phyloP scores from a whole-genome alignment of 805 yeast species.

The Yarrowia bubula region DNA sequence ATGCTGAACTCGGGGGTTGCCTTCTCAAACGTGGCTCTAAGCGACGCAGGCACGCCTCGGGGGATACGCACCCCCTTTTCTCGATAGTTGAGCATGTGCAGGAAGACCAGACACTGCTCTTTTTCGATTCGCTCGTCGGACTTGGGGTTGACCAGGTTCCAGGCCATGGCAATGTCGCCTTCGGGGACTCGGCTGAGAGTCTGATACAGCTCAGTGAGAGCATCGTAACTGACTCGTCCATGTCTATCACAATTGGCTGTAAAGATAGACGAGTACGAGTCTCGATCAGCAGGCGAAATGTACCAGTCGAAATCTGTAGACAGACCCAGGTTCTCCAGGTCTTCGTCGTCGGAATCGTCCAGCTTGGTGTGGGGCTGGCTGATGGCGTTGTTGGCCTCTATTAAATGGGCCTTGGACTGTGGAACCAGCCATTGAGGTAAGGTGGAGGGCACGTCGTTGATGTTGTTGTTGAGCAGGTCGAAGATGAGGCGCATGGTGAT shows the following conservation, averaged over 20 bases:
- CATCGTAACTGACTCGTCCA: constrained; percentile 76
- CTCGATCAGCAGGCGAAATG: constrained; percentile 82
- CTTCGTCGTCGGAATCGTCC: constrained; percentile 41
- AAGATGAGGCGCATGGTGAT: constrained; percentile 94
- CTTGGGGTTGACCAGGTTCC: constrained; percentile 94
- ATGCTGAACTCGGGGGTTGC: constrained; percentile 65
- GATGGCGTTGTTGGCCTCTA: constrained; percentile 75
- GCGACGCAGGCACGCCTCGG: constrained; percentile 86
- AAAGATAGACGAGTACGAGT: constrained; percentile 75
- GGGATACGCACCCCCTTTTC: constrained; percentile 84
- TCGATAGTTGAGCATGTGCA: constrained; percentile 89
- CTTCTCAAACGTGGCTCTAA: constrained; percentile 88
- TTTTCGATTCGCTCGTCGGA: constrained; percentile 83
- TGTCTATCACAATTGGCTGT: constrained; percentile 68
- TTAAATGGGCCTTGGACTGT: constrained; percentile 76
- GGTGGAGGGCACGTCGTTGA: constrained; percentile 58
- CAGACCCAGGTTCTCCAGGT: constrained; percentile 63
- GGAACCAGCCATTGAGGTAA: constrained; percentile 95
- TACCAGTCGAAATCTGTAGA: constrained; percentile 90
- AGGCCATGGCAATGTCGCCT: constrained; percentile 82
- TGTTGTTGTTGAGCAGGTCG: constrained; percentile 78
- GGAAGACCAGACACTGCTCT: constrained; percentile 84
- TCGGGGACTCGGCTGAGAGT: constrained; percentile 73
- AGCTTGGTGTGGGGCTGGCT: constrained; percentile 30
- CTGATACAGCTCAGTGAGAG: constrained; percentile 65